These are phyloP conservation scores for Pleurotus tuoliensis DNA, from an alignment of 768 basidiomycete genomes.

Conservation along the genomic window DNA sequence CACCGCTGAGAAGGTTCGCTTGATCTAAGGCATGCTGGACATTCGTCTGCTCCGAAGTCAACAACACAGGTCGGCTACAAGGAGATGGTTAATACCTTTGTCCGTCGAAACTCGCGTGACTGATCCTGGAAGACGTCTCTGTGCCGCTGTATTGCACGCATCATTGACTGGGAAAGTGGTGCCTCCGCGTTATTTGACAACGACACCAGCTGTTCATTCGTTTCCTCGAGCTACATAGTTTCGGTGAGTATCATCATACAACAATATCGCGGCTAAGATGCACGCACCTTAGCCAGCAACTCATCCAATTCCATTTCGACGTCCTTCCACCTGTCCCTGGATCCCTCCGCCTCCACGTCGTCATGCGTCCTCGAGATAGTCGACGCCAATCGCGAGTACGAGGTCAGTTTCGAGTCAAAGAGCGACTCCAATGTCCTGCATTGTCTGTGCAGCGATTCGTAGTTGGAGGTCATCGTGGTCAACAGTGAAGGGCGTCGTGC, in stretches of 20 bases:
- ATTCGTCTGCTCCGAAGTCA: slow-evolving; percentile 49
- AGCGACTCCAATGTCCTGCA: slow-evolving; percentile 91
- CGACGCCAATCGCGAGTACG: slow-evolving; percentile 84
- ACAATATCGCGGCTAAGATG: not conserved
- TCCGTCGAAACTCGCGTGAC: slow-evolving; percentile 76
- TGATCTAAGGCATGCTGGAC: slow-evolving; percentile 81
- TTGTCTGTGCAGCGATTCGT: slow-evolving; percentile 88
- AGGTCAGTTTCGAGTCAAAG: slow-evolving; percentile 86
- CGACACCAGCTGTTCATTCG: slow-evolving; percentile 72
- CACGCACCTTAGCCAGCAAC: not conserved
- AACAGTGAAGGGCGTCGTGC: not conserved
- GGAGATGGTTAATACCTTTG: slow-evolving; percentile 54
- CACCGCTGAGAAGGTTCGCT: slow-evolving; percentile 83
- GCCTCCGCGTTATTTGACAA: slow-evolving; percentile 62
- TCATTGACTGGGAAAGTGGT: slow-evolving; percentile 76
- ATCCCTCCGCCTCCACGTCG: slow-evolving; percentile 69
- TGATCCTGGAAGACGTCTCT: slow-evolving; percentile 88
- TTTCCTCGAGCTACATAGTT: slow-evolving; percentile 69
- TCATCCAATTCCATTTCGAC: slow-evolving; percentile 86
- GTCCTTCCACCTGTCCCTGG: slow-evolving; percentile 72
- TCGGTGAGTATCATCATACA: slow-evolving; percentile 4
- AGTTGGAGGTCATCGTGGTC: slow-evolving; percentile 29
- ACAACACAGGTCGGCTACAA: too few relatives aligned
- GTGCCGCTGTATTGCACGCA: slow-evolving; percentile 87
- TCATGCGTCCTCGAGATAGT: slow-evolving; percentile 48